Evolutionary conservation across 2,329 filamentous ascomycete genomes (phyloP).

Genomic region (Diaporthe sp.): DNA sequence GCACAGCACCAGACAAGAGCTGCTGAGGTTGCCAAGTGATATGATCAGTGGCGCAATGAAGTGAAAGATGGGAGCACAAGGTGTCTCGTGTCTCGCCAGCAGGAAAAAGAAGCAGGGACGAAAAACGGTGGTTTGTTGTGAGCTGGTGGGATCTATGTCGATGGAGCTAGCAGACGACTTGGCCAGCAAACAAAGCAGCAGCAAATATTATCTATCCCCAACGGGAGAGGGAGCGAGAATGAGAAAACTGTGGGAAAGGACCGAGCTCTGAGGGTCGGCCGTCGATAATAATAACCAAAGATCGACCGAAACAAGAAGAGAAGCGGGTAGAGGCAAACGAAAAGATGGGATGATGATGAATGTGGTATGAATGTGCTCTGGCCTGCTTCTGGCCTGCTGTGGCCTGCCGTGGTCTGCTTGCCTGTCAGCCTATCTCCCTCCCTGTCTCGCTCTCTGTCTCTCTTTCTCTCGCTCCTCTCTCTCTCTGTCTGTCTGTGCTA

Average conservation of each 20-base stretch:
- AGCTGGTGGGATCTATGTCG: background rate
- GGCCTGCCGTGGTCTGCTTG: background rate
- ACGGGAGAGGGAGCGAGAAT: constrained; percentile 10
- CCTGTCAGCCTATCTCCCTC: background rate
- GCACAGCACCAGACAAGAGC: constrained; percentile 23
- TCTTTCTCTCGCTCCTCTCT: background rate
- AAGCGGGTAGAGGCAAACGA: constrained; percentile 19
- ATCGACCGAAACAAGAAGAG: constrained; percentile 19
- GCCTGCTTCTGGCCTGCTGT: background rate
- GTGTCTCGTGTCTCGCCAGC: background rate
- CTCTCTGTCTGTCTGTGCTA: background rate
- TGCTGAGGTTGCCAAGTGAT: constrained; percentile 19
- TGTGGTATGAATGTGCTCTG: constrained; percentile 7
- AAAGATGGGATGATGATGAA: constrained; percentile 20
- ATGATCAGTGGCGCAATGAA: constrained; percentile 27
- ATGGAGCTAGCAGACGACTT: constrained; percentile 12
- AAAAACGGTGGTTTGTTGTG: background rate
- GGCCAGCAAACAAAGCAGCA: constrained; percentile 30
- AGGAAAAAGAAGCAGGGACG: background rate
- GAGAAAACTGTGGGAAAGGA: background rate
- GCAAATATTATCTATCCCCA: constrained; percentile 14
- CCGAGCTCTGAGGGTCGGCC: constrained; percentile 6
- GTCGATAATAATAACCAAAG: constrained; percentile 25
- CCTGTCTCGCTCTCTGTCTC: background rate
- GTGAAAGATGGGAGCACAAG: constrained; percentile 12